phyloP scores from a whole-genome alignment of 192 early-diverging fungal species.

The Dimargaris cristalligena region DNA sequence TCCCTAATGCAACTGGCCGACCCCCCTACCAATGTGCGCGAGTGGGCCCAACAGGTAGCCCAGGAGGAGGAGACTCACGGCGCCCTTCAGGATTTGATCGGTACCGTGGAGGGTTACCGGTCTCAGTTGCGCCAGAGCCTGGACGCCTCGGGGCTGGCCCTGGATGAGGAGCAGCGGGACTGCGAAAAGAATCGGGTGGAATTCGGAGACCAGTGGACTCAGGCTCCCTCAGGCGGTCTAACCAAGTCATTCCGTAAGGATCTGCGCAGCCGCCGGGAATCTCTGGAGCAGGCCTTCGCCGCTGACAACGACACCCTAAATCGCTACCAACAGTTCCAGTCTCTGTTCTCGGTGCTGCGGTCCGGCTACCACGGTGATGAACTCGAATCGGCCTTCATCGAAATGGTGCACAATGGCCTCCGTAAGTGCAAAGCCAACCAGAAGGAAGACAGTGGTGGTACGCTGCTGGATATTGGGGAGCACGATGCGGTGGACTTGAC shows the following conservation, averaged over 20 bases:
- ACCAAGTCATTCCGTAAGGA: slow-evolving; percentile 64
- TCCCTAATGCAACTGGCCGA: slow-evolving; percentile 34
- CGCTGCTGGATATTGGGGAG: slow-evolving; percentile 39
- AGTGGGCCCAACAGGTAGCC: slow-evolving; percentile 37
- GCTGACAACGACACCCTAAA: slow-evolving; percentile 40
- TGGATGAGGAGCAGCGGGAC: slow-evolving; percentile 80
- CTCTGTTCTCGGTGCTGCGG: slow-evolving; percentile 24
- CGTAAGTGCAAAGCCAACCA: slow-evolving; percentile 18
- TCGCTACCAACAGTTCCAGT: slow-evolving; percentile 24
- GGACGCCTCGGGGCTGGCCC: slow-evolving; percentile 37
- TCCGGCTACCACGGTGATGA: slow-evolving; percentile 27
- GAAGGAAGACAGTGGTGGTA: slow-evolving; percentile 21
- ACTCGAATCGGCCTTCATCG: slow-evolving; percentile 28
- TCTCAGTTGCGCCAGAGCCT: slow-evolving; percentile 41
- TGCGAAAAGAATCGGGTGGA: slow-evolving; percentile 62
- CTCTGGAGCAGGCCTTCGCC: slow-evolving; percentile 54
- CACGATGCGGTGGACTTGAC: slow-evolving; percentile 23
- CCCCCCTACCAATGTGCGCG: slow-evolving; percentile 38
- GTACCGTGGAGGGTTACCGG: slow-evolving; percentile 47
- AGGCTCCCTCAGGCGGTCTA: slow-evolving; percentile 56
- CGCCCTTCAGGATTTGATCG: slow-evolving; percentile 38
- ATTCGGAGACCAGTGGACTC: slow-evolving; percentile 68
- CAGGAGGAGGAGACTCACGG: slow-evolving; percentile 33
- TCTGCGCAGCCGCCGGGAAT: slow-evolving; percentile 48
- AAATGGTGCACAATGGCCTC: slow-evolving; percentile 23